These are phyloP conservation scores for Metarhizium album DNA, from an alignment of 2,329 filamentous ascomycete species.

Conservation along the genomic window DNA sequence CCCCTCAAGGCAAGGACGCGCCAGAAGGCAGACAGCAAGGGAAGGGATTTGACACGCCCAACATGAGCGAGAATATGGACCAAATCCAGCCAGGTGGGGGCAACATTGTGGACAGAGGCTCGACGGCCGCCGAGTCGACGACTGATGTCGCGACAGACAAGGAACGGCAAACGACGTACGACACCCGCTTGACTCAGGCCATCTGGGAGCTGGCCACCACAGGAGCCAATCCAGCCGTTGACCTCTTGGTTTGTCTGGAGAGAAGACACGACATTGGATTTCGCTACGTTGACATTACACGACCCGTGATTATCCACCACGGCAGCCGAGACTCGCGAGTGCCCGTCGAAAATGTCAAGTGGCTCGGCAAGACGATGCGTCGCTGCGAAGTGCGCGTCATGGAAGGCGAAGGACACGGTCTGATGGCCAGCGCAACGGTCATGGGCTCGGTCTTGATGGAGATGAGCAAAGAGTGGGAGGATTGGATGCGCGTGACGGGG, in stretches of 20 bases:
- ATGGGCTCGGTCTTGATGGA: slow-evolving; percentile 95
- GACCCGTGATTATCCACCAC: slow-evolving; percentile 87
- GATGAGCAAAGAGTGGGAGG: slow-evolving; percentile 88
- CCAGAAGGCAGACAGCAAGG: slow-evolving; percentile 14
- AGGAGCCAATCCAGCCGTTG: slow-evolving; percentile 86
- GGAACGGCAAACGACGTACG: slow-evolving; percentile 66
- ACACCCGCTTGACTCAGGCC: slow-evolving; percentile 75
- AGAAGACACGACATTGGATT: slow-evolving; percentile 87
- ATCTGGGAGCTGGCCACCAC: slow-evolving; percentile 92
- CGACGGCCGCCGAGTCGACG: slow-evolving; percentile 37
- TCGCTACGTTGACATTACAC: slow-evolving; percentile 89
- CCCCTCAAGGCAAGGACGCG: slow-evolving; percentile 15
- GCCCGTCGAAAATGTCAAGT: slow-evolving; percentile 87
- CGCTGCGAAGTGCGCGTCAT: slow-evolving; percentile 84
- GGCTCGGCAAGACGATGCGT: slow-evolving; percentile 90
- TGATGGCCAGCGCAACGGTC: slow-evolving; percentile 89
- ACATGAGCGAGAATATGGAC: slow-evolving; percentile 38
- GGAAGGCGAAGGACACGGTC: slow-evolving; percentile 82
- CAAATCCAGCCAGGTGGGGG: slow-evolving; percentile 26
- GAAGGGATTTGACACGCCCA: slow-evolving; percentile 12
- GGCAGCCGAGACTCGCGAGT: slow-evolving; percentile 84
- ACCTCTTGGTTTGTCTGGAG: slow-evolving; percentile 86
- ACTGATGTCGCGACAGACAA: slow-evolving; percentile 55
- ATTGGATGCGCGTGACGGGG: slow-evolving; percentile 59
- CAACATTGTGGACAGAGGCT: slow-evolving; percentile 12